Conservation (phyloP, 2,329 filamentous ascomycete species). For the Colletotrichum brevisporum region DNA sequence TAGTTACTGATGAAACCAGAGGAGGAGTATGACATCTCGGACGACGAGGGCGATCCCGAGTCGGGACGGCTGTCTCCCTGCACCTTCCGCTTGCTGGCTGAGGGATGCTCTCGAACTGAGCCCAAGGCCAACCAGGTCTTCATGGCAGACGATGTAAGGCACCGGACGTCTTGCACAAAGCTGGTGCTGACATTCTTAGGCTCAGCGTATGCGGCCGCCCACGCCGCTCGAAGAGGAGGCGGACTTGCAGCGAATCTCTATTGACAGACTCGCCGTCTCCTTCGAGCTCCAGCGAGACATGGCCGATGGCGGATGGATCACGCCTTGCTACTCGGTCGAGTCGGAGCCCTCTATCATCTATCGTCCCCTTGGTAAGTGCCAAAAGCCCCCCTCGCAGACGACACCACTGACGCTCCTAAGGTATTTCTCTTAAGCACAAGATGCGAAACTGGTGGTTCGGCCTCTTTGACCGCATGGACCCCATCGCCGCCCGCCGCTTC, state of each 20-base stretch:
- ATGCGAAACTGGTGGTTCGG: slow-evolving; percentile 40
- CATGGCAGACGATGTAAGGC: slow-evolving; percentile 43
- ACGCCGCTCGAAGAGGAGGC: slow-evolving; percentile 18
- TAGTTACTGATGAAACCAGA: slow-evolving; percentile 1
- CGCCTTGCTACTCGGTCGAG: slow-evolving; percentile 39
- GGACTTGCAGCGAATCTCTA: background rate
- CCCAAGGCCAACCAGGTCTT: slow-evolving; percentile 36
- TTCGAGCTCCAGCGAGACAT: slow-evolving; percentile 45
- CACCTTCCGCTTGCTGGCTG: slow-evolving; percentile 56
- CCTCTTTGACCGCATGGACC: slow-evolving; percentile 42
- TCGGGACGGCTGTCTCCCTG: slow-evolving; percentile 56
- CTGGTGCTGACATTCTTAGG: slow-evolving; percentile 3
- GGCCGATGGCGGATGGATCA: slow-evolving; percentile 35
- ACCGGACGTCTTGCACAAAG: background rate
- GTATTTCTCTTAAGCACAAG: slow-evolving; percentile 32
- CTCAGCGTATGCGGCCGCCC: slow-evolving; percentile 35
- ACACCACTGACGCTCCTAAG: slow-evolving; percentile 3
- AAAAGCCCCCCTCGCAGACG: background rate
- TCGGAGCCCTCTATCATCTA: slow-evolving; percentile 41
- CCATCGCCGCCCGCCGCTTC: slow-evolving; percentile 31
- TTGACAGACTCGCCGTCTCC: slow-evolving; percentile 31
- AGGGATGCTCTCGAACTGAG: slow-evolving; percentile 52
- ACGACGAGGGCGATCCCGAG: slow-evolving; percentile 56
- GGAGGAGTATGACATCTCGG: slow-evolving; percentile 50
- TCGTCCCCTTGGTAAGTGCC: slow-evolving; percentile 24